Percentiles rank a stretch among this genome's conserved stretches.
phyloP scores from a whole-genome alignment of 768 basidiomycete genomes.

The Rhodotorula paludigena region DNA sequence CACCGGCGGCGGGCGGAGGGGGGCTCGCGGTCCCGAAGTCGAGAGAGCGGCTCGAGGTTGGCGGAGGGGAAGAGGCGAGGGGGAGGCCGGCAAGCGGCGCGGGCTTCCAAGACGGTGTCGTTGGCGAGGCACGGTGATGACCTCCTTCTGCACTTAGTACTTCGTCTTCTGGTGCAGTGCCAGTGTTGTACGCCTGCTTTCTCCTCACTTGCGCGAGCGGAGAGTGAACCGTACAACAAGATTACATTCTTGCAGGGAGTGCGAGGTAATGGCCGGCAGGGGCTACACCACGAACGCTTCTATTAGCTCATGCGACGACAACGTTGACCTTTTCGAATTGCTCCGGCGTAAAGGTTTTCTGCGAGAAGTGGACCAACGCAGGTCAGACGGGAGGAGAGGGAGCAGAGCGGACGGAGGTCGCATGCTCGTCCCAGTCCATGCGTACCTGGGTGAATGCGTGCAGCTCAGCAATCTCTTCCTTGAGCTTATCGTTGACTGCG shows the following conservation, averaged over 20 bases:
- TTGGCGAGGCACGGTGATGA: not conserved
- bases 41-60: not conserved
- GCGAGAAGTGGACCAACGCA: too few species aligned
- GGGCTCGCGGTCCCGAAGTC: not conserved
- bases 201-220: too few species aligned
- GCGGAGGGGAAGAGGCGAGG: not conserved
- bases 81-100: not conserved
- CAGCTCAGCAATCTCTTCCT: constrained; percentile 42
- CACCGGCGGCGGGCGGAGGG: not conserved
- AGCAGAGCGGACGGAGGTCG: not conserved
- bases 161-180: too few species aligned
- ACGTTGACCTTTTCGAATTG: constrained; percentile 39
- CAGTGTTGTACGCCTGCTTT: too few species aligned
- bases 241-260: too few species aligned
- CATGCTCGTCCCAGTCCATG: too few species aligned
- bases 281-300: too few species aligned
- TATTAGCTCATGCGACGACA: not conserved
- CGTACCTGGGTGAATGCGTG: constrained; percentile 43
- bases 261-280: too few species aligned
- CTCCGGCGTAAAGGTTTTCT: constrained; percentile 42
- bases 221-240: not conserved
- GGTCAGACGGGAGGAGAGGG: too few species aligned
- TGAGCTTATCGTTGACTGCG: constrained; percentile 42
- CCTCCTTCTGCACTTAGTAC: too few species aligned
- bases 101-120: not conserved